These are phyloP conservation scores for Ramaria sp. DNA, from an alignment of 768 basidiomycete species.

Conservation along the genomic window DNA sequence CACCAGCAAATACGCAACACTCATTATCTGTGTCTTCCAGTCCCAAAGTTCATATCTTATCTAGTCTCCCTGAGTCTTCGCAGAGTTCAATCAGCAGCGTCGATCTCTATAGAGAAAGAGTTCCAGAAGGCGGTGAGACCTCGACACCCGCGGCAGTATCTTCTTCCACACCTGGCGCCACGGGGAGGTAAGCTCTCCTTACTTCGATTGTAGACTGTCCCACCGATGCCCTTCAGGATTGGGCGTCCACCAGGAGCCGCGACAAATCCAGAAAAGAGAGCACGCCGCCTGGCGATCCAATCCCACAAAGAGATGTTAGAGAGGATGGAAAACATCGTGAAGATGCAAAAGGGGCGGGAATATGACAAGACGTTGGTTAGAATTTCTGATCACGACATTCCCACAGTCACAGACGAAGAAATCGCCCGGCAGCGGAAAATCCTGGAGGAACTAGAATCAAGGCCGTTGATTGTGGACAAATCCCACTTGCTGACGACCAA, in stretches of 20 bases:
- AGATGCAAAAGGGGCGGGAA: conserved; percentile 5
- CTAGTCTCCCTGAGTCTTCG: not conserved
- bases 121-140: not conserved
- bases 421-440: not conserved
- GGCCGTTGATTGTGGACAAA: not conserved
- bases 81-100: not conserved
- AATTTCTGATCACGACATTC: not conserved
- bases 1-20: not conserved
- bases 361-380: conserved; percentile 2
- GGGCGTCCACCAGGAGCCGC: conserved; percentile 3
- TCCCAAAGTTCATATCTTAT: not conserved
- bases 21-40: not conserved
- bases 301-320: conserved; percentile 5
- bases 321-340: conserved; percentile 1
- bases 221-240: not conserved
- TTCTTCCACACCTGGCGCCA: not conserved
- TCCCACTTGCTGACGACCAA: conserved; percentile 1
- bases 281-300: not conserved
- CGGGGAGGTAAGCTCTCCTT: not conserved
- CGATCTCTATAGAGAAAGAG: not conserved
- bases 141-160: not conserved
- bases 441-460: conserved; percentile 2
- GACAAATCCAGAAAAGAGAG: conserved; percentile 8
- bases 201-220: not conserved
- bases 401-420: conserved; percentile 4